A percentile compares a stretch with the other conserved stretches of the same genome.
Conservation (phyloP, 1,284 basidiomycete genomes). For the Rugiboletus extremiorientalis region DNA sequence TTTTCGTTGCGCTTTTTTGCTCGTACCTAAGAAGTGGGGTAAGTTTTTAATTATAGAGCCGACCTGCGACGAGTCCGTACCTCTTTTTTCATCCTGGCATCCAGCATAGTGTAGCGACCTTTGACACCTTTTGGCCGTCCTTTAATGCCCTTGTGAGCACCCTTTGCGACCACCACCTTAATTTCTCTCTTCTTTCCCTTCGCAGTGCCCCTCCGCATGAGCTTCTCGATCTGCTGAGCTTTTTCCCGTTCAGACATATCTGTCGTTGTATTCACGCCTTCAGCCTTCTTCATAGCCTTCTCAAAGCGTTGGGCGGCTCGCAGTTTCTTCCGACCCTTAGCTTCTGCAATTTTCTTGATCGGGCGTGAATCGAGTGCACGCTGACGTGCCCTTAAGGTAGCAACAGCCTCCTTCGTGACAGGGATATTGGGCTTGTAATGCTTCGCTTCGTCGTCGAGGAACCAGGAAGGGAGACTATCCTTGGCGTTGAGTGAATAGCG, state of each 20-base stretch:
- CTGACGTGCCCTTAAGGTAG: constrained; percentile 85
- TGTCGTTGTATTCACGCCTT: constrained; percentile 87
- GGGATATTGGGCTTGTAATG: constrained; percentile 95
- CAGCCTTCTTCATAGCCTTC: constrained; percentile 95
- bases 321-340: constrained; percentile 96
- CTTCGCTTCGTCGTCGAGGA: constrained; percentile 95
- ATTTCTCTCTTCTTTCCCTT: constrained; percentile 78
- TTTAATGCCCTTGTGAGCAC: constrained; percentile 86
- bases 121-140: constrained; percentile 96
- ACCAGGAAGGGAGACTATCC: constrained; percentile 93
- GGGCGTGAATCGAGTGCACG: constrained; percentile 95
- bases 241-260: constrained; percentile 96
- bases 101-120: constrained; percentile 91
- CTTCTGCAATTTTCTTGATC: constrained; percentile 99
- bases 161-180: constrained; percentile 92
- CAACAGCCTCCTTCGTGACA: constrained; percentile 94
- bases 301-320: constrained; percentile 85
- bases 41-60: constrained; percentile 1
- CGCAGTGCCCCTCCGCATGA: constrained; percentile 80
- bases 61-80: constrained; percentile 36
- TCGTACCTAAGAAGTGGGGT: constrained; percentile 48
- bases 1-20: constrained; percentile 72
- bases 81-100: constrained; percentile 85
- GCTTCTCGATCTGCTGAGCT: constrained; percentile 89
- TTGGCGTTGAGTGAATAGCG: constrained; percentile 91